Evolutionary conservation across 1,284 basidiomycete species (phyloP), one percentile per base, ranked within the genome.

Genomic region (Moesziomyces globuligerus): DNA sequence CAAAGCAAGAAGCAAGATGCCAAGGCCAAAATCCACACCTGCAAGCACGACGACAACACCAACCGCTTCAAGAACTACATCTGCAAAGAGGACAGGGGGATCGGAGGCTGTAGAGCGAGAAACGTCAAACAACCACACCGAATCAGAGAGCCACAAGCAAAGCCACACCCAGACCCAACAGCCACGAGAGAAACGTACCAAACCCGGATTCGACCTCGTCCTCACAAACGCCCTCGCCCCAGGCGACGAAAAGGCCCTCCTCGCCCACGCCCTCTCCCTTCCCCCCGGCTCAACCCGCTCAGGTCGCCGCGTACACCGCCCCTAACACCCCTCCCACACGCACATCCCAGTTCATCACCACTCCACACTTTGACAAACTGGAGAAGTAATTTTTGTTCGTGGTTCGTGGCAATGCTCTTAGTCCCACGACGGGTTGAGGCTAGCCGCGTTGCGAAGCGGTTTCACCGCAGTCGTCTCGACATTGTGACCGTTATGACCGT

Each of bases 241-340:
- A 3, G 73, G 73, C 26, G 73, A 75, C 37, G 73, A 75, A 44
- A 59, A 72, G 32, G 46, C 59, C 18, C 20, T 75, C 6, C 48
- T 75, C 6, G 70, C 65, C 0, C 65, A 66, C 9, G 73, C 73
- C 2, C 45, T 61, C n/a, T 32, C 23, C 6, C 48, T 75, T 1
- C 73, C 73, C 18, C 50, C 70, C 1, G 73, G 73, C 5, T 50
- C 52, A 4, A 75, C 73, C 3, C 36, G 73, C 7, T 58, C 53
- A 20, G 73, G 73, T 13, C 24, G 73, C 15, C 57, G 70, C 23
- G 65, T 56, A 3, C 52, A 52, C 3, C 44, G 66, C 4, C 46
- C 55, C 4, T 67, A 32, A 42, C 5, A 9, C 43, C 21, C 39
- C 13, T 23, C 32, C 23, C 38, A 23, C 25, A 21, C n/a, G n/a